phyloP scores from a whole-genome alignment of 192 early-diverging fungal species.

The Coemansia sp. region DNA sequence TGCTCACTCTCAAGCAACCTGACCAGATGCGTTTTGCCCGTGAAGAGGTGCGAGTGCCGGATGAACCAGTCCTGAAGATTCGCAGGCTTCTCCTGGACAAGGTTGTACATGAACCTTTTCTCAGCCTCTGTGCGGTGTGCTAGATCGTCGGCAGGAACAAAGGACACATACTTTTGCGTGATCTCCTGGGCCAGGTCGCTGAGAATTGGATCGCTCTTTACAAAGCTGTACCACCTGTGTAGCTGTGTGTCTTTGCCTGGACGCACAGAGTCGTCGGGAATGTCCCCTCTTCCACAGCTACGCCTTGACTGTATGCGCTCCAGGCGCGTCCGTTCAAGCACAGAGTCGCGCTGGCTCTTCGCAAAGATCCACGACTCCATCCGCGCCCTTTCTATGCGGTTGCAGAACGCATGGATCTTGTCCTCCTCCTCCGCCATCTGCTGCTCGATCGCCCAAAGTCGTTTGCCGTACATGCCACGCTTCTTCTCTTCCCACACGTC shows the following conservation, averaged over 20 bases:
- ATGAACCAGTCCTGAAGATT: conserved; percentile 49
- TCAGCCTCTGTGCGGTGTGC: conserved; percentile 41
- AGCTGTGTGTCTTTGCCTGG: conserved; percentile 6
- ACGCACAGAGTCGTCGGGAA: conserved; percentile 14
- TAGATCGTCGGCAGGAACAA: conserved; percentile 34
- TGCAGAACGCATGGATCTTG: conserved; percentile 43
- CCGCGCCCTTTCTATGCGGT: conserved; percentile 35
- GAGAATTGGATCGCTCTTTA: conserved; percentile 32
- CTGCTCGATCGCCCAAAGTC: conserved; percentile 34
- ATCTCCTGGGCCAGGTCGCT: conserved; percentile 39
- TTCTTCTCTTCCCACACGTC: conserved; percentile 19
- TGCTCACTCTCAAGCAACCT: conserved; percentile 41
- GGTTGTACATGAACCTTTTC: conserved; percentile 25
- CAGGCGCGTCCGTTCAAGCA: conserved; percentile 18
- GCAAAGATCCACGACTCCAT: conserved; percentile 28
- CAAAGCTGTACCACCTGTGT: conserved; percentile 38
- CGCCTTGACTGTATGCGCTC: conserved; percentile 34
- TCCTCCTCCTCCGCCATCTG: conserved; percentile 38
- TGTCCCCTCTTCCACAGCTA: conserved; percentile 26
- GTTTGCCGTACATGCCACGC: conserved; percentile 35
- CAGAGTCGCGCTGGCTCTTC: conserved; percentile 22
- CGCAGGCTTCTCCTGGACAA: conserved; percentile 22
- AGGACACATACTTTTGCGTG: conserved; percentile 30
- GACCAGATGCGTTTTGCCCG: conserved; percentile 43
- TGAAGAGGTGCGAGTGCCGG: conserved; percentile 46